Evolutionary conservation across 2,329 filamentous ascomycete genomes (phyloP).

Genomic region (Alternaria dauci): DNA sequence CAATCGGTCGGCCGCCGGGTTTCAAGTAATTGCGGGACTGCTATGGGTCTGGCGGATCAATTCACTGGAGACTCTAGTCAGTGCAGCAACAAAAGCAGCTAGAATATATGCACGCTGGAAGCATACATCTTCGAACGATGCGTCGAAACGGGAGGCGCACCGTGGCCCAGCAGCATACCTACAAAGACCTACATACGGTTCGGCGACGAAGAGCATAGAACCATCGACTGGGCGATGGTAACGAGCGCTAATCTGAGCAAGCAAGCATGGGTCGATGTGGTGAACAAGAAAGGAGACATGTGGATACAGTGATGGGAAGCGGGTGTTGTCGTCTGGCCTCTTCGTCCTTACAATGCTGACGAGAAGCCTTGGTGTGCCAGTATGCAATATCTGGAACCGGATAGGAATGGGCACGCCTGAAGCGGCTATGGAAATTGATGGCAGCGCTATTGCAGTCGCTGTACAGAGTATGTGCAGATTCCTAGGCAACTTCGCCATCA

Average conservation of each 20-base stretch:
- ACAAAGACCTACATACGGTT: slow-evolving; percentile 88
- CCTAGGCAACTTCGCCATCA: background rate
- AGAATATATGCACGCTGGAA: slow-evolving; percentile 80
- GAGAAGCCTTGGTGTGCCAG: slow-evolving; percentile 83
- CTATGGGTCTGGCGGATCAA: slow-evolving; percentile 78
- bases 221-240: slow-evolving; percentile 83
- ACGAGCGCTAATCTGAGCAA: slow-evolving; percentile 93
- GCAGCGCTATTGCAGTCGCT: background rate
- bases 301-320: slow-evolving; percentile 83
- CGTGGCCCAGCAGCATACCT: slow-evolving; percentile 74
- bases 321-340: slow-evolving; percentile 83
- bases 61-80: slow-evolving; percentile 81
- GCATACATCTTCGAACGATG: background rate
- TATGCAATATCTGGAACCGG: slow-evolving; percentile 65
- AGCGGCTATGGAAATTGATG: slow-evolving; percentile 21
- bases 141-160: slow-evolving; percentile 29
- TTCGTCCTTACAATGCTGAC: slow-evolving; percentile 68
- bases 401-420: slow-evolving; percentile 64
- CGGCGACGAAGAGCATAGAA: slow-evolving; percentile 46
- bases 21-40: too few relatives aligned
- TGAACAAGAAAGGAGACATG: slow-evolving; percentile 65
- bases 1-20: too few relatives aligned
- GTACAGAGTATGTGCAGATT: background rate
- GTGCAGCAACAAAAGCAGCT: slow-evolving; percentile 76
- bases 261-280: slow-evolving; percentile 82